A percentile compares a stretch with the other conserved stretches of the same genome.
These are phyloP conservation scores for Euphrasia arctica DNA, from an alignment of 305 asterid species.

Conservation along the genomic window DNA sequence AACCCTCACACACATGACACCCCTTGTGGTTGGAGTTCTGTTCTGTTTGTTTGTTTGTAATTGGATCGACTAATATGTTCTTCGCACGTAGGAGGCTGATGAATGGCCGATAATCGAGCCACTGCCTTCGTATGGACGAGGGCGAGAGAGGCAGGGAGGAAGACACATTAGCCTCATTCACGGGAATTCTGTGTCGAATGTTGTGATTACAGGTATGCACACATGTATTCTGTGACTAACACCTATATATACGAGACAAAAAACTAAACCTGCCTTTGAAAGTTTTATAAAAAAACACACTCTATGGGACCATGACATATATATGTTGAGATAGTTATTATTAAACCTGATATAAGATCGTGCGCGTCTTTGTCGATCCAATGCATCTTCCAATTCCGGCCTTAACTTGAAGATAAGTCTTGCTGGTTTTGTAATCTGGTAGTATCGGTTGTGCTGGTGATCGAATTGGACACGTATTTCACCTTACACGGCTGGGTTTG, in stretches of 20 bases:
- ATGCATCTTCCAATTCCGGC: no score
- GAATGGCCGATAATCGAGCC: conserved; percentile 92
- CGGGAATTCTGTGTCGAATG: conserved; percentile 68
- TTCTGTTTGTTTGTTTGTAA: not conserved
- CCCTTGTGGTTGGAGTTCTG: not conserved
- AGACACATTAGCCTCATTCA: conserved; percentile 95
- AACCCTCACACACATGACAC: no score
- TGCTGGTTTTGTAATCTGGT: no score
- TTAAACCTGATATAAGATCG: no score
- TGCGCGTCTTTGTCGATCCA: no score
- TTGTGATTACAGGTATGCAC: conserved; percentile 77
- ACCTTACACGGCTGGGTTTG: not conserved
- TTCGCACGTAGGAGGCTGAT: conserved; percentile 52
- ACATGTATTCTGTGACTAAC: not conserved
- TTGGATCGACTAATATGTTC: conserved; percentile 9
- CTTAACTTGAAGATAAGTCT: no score
- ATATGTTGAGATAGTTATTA: no score
- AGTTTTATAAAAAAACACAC: no score
- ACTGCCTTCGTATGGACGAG: conserved; percentile 94
- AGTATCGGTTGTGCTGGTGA: no score
- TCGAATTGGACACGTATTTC: no score
- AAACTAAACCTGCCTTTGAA: no score
- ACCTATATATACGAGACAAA: not conserved
- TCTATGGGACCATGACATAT: no score
- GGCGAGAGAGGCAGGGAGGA: conserved; percentile 89